These are phyloP conservation scores for Suillus subluteus DNA, from an alignment of 768 basidiomycete species.

Conservation along the genomic window DNA sequence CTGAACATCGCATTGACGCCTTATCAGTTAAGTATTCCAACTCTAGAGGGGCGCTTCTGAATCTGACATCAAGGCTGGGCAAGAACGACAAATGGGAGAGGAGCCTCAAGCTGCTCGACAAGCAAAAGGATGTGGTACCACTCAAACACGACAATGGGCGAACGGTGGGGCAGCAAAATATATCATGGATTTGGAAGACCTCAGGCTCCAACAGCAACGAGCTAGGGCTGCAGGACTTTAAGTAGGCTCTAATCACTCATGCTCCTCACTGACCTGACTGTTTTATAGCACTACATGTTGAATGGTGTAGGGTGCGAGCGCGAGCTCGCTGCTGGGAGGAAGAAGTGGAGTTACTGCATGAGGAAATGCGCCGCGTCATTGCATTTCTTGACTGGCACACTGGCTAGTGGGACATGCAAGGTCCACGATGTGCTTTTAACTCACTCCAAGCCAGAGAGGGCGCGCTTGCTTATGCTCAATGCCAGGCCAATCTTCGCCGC, in stretches of 20 bases:
- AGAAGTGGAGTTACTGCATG: constrained; percentile 15
- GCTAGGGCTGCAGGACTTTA: background rate
- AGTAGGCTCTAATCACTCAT: background rate
- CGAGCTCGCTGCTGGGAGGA: constrained; percentile 7
- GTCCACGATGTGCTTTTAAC: background rate
- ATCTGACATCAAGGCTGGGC: no score
- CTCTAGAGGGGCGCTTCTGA: no score
- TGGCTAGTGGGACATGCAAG: constrained; percentile 10
- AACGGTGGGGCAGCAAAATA: no score
- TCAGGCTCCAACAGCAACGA: background rate
- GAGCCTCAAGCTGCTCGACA: no score
- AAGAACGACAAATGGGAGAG: no score
- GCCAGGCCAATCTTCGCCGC: background rate
- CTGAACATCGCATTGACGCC: no score
- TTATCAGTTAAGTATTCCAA: no score
- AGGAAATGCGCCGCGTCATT: constrained; percentile 16
- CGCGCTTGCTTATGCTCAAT: background rate
- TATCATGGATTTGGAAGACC: constrained; percentile 16
- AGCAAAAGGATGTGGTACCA: no score
- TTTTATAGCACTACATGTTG: background rate
- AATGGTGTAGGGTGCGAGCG: constrained; percentile 15
- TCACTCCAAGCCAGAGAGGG: background rate
- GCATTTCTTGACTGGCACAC: constrained; percentile 14
- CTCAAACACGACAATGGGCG: no score
- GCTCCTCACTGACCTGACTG: background rate